Conservation (phyloP, 2,329 filamentous ascomycete genomes). For the Alternaria angustiovoidea region DNA sequence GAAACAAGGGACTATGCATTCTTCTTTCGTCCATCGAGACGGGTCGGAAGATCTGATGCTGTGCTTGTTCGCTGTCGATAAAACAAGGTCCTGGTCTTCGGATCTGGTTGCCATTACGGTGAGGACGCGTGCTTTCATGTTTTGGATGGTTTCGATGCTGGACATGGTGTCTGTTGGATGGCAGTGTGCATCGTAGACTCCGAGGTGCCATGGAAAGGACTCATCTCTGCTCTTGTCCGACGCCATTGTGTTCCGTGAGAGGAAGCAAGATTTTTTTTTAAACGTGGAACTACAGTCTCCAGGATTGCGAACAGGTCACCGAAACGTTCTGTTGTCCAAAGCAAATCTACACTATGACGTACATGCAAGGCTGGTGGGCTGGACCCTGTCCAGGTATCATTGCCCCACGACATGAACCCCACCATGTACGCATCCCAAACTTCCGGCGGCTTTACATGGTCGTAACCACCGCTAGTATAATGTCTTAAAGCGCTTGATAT, state of each 20-base stretch:
- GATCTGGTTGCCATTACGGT: constrained; percentile 80
- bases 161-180: constrained; percentile 82
- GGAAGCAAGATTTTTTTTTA: too few relatives aligned
- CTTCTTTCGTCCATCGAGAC: constrained; percentile 41
- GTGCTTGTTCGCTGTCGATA: constrained; percentile 64
- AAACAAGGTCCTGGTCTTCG: constrained; percentile 78
- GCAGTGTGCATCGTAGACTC: constrained; percentile 81
- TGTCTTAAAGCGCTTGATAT: neutral
- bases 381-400: neutral
- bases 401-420: neutral
- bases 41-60: constrained; percentile 53
- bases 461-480: neutral
- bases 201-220: constrained; percentile 72
- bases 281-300: neutral
- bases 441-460: neutral
- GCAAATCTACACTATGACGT: constrained; percentile 17
- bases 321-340: neutral
- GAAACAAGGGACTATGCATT: constrained; percentile 73
- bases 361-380: constrained; percentile 8
- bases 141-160: constrained; percentile 64
- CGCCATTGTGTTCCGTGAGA: constrained; percentile 1
- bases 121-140: constrained; percentile 71
- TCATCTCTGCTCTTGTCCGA: constrained; percentile 12
- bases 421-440: neutral
- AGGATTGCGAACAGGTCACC: neutral